These are phyloP conservation scores for Rhizomucor miehei DNA, from an alignment of 371 early-diverging fungal species.

Conservation along the genomic window DNA sequence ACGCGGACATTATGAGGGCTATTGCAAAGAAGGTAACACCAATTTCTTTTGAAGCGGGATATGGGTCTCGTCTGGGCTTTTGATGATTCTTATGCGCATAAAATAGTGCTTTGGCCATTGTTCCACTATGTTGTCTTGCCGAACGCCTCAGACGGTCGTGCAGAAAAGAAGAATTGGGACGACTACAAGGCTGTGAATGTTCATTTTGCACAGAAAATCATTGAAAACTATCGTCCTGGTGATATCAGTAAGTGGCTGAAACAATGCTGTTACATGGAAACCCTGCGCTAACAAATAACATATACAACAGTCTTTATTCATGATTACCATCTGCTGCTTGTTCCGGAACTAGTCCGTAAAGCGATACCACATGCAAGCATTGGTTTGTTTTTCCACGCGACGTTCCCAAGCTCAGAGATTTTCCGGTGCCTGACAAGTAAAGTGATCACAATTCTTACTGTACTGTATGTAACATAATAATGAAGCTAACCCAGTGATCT, in stretches of 20 bases:
- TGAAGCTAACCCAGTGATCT: background rate
- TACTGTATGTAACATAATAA: background rate
- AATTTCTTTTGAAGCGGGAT: background rate
- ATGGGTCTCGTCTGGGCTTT: background rate
- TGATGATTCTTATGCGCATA: background rate
- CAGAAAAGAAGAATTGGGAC: slow-evolving; percentile 72
- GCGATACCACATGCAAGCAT: slow-evolving; percentile 78
- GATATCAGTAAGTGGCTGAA: slow-evolving; percentile 71
- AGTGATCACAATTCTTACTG: slow-evolving; percentile 8
- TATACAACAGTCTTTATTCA: slow-evolving; percentile 85
- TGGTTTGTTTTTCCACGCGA: slow-evolving; percentile 97
- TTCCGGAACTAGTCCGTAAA: slow-evolving; percentile 85
- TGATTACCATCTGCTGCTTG: slow-evolving; percentile 95
- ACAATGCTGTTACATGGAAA: background rate
- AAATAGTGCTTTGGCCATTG: slow-evolving; percentile 49
- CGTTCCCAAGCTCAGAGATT: slow-evolving; percentile 93
- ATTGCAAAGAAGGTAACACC: slow-evolving; percentile 76
- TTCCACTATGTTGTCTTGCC: slow-evolving; percentile 95
- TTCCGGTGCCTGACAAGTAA: slow-evolving; percentile 88
- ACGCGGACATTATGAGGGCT: slow-evolving; percentile 80
- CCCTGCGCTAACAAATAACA: background rate
- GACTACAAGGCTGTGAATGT: slow-evolving; percentile 85
- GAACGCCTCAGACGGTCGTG: slow-evolving; percentile 59
- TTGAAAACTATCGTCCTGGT: slow-evolving; percentile 67
- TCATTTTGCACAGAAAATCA: slow-evolving; percentile 75